These are phyloP conservation scores for Blastobotrys mokoenaii DNA, from an alignment of 805 yeast genomes.

Conservation along the genomic window DNA sequence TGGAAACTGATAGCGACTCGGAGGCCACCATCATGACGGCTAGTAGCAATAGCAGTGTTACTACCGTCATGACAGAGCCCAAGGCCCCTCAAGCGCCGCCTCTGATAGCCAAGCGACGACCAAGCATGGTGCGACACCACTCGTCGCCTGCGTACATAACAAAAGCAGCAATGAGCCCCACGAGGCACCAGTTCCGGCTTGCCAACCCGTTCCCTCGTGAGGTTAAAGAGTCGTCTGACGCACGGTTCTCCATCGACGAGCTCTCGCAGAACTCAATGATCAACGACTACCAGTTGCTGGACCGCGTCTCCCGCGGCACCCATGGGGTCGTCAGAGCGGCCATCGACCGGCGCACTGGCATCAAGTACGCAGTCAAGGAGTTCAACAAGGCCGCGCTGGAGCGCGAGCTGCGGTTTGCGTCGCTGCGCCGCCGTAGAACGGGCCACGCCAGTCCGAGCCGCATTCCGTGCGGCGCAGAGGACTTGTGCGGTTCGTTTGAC, in stretches of 20 bases:
- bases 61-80: background rate
- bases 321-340: conserved; percentile 86
- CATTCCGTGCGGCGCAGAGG: conserved; percentile 10
- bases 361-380: conserved; percentile 33
- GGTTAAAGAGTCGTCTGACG: conserved; percentile 28
- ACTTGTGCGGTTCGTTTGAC: background rate
- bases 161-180: conserved; percentile 23
- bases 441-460: too few species aligned
- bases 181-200: conserved; percentile 29
- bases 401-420: too few species aligned
- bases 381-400: conserved; percentile 26
- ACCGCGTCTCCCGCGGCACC: conserved; percentile 81
- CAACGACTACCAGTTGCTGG: conserved; percentile 52
- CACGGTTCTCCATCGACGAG: conserved; percentile 22
- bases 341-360: conserved; percentile 52
- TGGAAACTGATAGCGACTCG: too few species aligned
- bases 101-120: conserved; percentile 13
- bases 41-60: background rate
- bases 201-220: conserved; percentile 26
- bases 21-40: too few species aligned
- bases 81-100: background rate
- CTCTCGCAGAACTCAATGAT: conserved; percentile 20
- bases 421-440: too few species aligned
- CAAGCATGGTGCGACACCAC: conserved; percentile 26
- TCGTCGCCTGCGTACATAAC: conserved; percentile 22